Conservation (phyloP, 257 asterid species). For the Jaltomata sinuosa region DNA sequence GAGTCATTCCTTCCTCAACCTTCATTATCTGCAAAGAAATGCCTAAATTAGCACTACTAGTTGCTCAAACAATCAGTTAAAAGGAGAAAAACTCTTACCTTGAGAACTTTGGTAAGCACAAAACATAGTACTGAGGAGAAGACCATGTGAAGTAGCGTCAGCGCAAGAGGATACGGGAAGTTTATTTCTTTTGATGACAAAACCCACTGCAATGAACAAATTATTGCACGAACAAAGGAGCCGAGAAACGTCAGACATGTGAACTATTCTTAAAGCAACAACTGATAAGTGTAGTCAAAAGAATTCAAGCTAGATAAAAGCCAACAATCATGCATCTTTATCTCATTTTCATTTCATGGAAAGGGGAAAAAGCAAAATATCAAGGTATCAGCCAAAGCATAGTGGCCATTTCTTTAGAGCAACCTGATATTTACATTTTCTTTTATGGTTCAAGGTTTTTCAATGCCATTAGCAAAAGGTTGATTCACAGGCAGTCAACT, state of each 20-base stretch:
- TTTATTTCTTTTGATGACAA: constrained; percentile 85
- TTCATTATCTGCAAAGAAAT: constrained; percentile 58
- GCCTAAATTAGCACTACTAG: constrained; percentile 1
- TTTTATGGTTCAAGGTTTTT: background rate
- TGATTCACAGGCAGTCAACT: background rate
- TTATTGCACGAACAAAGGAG: background rate
- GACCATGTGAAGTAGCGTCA: constrained; percentile 95
- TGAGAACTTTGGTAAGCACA: constrained; percentile 73
- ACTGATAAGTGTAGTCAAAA: background rate
- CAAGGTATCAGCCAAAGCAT: background rate
- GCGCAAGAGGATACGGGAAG: constrained; percentile 93
- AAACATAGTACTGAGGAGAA: constrained; percentile 90
- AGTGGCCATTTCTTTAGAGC: background rate
- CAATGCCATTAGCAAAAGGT: background rate
- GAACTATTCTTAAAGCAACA: background rate
- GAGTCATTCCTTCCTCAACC: constrained; percentile 94
- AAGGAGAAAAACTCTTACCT: constrained; percentile 33
- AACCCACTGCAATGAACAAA: constrained; percentile 68
- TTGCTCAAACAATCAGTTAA: background rate
- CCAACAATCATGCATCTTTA: background rate
- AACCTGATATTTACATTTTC: background rate
- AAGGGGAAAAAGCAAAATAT: background rate
- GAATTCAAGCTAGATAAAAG: background rate
- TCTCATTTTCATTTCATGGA: background rate
- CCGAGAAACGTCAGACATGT: background rate